A percentile compares a stretch with the other conserved stretches of the same genome.
Conservation (phyloP, 2,329 filamentous ascomycete genomes). For the Colletotrichum siamense region DNA sequence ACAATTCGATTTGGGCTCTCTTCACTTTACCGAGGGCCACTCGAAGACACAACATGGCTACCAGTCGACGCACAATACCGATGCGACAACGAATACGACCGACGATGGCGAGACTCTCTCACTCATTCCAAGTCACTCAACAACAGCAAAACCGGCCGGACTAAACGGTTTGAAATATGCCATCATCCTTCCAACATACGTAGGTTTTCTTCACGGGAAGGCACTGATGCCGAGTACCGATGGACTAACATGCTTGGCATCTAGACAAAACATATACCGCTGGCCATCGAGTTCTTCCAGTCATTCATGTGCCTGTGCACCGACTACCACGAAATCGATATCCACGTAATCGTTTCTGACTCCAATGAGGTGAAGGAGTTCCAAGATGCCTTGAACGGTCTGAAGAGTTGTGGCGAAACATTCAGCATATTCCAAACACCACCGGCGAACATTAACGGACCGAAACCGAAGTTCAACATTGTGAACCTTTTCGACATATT, state of each 20-base stretch:
- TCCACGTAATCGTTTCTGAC: not conserved
- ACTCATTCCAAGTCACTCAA: not conserved
- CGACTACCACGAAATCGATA: not conserved
- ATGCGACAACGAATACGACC: not conserved
- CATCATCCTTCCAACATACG: slow-evolving; percentile 10
- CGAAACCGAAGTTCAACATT: not conserved
- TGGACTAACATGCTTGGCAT: not conserved
- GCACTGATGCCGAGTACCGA: not conserved
- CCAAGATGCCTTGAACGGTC: not conserved
- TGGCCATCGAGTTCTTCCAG: slow-evolving; percentile 2
- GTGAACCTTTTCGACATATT: slow-evolving; percentile 10
- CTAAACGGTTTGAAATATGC: not conserved
- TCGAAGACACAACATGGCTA: not conserved
- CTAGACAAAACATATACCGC: not conserved
- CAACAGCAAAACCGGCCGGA: not conserved
- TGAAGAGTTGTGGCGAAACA: not conserved
- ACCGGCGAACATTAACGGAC: not conserved
- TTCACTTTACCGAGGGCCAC: not conserved
- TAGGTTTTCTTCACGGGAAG: not conserved
- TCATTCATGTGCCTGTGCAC: slow-evolving; percentile 11
- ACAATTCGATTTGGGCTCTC: not conserved
- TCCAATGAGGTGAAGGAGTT: not conserved
- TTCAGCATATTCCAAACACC: slow-evolving; percentile 6
- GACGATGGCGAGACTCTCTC: not conserved
- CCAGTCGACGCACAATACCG: no score